Base-by-base conservation (phyloP, 768 basidiomycete genomes). In the Mycena sanguinolenta region DNA sequence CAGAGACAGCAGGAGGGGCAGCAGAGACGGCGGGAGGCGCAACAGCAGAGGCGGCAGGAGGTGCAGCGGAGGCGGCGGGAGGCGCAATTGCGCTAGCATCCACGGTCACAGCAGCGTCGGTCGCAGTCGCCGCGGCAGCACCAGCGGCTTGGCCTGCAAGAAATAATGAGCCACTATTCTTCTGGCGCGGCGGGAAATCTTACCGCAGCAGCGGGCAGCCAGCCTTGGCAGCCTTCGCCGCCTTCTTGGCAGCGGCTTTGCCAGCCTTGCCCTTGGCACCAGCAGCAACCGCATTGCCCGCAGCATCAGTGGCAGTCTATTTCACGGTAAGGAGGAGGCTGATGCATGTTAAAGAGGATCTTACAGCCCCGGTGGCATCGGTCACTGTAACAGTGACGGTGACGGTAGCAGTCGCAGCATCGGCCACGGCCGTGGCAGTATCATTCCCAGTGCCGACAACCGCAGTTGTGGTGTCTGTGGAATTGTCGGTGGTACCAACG, bases 351-450 rank as follows among this genome's bases (percentile, higher is more conserved):
- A n/a, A 42, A 17, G n/a, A 52, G 17, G n/a, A n/a, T 14, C 69
- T 52, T 55, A 73, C 75, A 23, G 64, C 73, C 19, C 36, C 36
- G 36, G 77, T 71, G 5, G n/a, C n/a, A n/a, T 65, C 75, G 53
- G 75, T 76, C 2, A 73, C 76, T 12, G 71, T 75, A 1, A 71
- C 72, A 19, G 72, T 75, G 16, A 53, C 76, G 23, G 75, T 72
- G 25, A 64, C 70, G 21, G 63, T 74, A 16, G 44, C 36, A n/a
- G 34, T 25, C 21, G 34, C 23, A 27, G 16, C 19, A 9, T 17
- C 53, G 4, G 32, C 30, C 4, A 25, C n/a, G n/a, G n/a, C n/a
- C n/a, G n/a, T n/a, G n/a, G n/a, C n/a, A n/a, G n/a, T n/a, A n/a
- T n/a, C 8, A 25, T 44, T 5, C 16, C 9, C 42, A 38, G 36